phyloP scores from a whole-genome alignment of 176 grass and related monocot species.

The Saccharum spontaneum region DNA sequence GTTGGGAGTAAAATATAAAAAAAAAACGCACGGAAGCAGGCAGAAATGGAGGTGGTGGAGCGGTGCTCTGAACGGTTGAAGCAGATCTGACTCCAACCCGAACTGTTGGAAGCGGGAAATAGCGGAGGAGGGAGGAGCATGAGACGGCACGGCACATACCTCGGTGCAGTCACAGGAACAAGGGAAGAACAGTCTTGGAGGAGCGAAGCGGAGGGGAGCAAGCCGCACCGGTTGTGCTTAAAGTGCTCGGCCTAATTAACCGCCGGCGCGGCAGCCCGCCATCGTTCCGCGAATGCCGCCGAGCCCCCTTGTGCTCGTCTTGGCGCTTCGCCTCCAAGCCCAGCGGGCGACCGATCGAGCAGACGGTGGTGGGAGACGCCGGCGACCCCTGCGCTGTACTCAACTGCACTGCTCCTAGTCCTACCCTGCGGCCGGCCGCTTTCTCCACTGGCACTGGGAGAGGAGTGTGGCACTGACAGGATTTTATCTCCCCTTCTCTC shows the following conservation, averaged over 20 bases:
- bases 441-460: not conserved
- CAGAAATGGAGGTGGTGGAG: not conserved
- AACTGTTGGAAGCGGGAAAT: not conserved
- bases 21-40: not conserved
- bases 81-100: conserved; percentile 20
- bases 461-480: no score
- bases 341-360: not conserved
- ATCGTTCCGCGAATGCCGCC: not conserved
- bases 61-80: not conserved
- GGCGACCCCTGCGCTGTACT: not conserved
- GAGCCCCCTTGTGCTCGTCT: not conserved
- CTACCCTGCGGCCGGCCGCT: not conserved
- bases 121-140: not conserved
- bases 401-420: not conserved
- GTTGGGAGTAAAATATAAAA: not conserved
- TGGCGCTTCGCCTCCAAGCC: not conserved
- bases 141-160: not conserved
- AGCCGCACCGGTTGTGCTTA: not conserved
- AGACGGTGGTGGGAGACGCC: not conserved
- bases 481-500: no score
- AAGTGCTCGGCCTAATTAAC: not conserved
- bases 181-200: not conserved
- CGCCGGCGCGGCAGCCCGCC: conserved; percentile 1
- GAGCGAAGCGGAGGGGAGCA: not conserved
- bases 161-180: not conserved